Conservation (phyloP, 2,329 filamentous ascomycete genomes). For the Talaromyces rugulosus region DNA sequence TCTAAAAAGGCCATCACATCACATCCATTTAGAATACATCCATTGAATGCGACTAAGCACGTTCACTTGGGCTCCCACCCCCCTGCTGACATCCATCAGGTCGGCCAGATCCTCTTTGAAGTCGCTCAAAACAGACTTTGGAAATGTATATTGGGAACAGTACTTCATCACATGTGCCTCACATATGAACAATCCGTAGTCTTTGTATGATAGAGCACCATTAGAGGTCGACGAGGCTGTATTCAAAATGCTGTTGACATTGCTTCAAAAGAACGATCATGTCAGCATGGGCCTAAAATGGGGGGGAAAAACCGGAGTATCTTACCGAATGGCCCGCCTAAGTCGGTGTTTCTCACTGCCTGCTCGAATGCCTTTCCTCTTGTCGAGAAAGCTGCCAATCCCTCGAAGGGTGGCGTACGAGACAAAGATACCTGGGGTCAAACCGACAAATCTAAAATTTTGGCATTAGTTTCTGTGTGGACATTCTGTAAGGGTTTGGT, state of each 20-base stretch:
- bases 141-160: slow-evolving; percentile 64
- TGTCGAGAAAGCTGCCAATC: slow-evolving; percentile 64
- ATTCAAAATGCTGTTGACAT: slow-evolving; percentile 77
- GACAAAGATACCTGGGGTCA: slow-evolving; percentile 90
- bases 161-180: slow-evolving; percentile 80
- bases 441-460: slow-evolving; percentile 68
- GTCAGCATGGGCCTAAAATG: background rate
- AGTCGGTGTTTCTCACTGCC: slow-evolving; percentile 65
- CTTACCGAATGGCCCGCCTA: slow-evolving; percentile 67
- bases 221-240: slow-evolving; percentile 66
- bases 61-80: slow-evolving; percentile 71
- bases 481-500: background rate
- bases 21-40: slow-evolving; percentile 78
- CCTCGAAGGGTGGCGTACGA: slow-evolving; percentile 71
- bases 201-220: slow-evolving; percentile 80
- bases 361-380: slow-evolving; percentile 62
- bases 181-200: slow-evolving; percentile 84
- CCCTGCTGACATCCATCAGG: slow-evolving; percentile 72
- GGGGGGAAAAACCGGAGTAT: background rate
- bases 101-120: slow-evolving; percentile 87
- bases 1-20: background rate
- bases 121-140: slow-evolving; percentile 70
- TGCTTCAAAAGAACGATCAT: slow-evolving; percentile 39
- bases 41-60: slow-evolving; percentile 82
- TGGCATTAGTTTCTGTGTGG: slow-evolving; percentile 13